A percentile compares a stretch with the other conserved stretches of the same genome.
Evolutionary conservation across 106 monocot genomes (phyloP).

Genomic region (Gastrodia elata): DNA sequence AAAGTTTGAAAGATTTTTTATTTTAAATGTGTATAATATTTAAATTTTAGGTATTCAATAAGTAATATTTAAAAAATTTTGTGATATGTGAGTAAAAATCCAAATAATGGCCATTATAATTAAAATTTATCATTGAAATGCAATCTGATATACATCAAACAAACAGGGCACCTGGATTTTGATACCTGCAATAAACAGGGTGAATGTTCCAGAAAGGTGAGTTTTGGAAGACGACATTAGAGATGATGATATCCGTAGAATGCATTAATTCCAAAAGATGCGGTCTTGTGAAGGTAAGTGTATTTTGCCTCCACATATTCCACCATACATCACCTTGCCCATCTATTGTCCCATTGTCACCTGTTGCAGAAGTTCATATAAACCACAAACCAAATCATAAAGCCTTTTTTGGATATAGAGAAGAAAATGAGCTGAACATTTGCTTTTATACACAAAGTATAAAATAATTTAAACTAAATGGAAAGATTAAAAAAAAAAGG

Average conservation of each 20-base stretch:
- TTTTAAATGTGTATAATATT: no score
- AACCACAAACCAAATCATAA: no score
- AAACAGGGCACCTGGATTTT: neutral
- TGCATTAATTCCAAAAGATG: conserved; percentile 74
- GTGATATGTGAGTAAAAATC: no score
- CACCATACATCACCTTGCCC: conserved; percentile 95
- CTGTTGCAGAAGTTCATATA: conserved; percentile 16
- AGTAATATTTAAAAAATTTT: no score
- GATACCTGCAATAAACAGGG: conserved; percentile 52
- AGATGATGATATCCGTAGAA: conserved; percentile 44
- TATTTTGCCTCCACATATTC: conserved; percentile 95
- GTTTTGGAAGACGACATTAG: conserved; percentile 30
- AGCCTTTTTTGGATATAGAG: no score
- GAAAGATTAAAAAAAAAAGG: neutral
- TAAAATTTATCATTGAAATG: no score
- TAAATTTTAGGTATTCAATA: no score
- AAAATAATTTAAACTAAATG: neutral
- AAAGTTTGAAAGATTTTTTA: no score
- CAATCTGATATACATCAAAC: no score
- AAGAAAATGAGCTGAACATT: no score
- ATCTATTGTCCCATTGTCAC: conserved; percentile 86
- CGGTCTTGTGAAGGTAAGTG: conserved; percentile 67
- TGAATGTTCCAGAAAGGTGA: conserved; percentile 59
- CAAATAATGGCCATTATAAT: no score
- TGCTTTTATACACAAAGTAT: no score